Base-by-base conservation (phyloP, 2,329 filamentous ascomycete genomes). In the Mycosphaerella sp. region DNA sequence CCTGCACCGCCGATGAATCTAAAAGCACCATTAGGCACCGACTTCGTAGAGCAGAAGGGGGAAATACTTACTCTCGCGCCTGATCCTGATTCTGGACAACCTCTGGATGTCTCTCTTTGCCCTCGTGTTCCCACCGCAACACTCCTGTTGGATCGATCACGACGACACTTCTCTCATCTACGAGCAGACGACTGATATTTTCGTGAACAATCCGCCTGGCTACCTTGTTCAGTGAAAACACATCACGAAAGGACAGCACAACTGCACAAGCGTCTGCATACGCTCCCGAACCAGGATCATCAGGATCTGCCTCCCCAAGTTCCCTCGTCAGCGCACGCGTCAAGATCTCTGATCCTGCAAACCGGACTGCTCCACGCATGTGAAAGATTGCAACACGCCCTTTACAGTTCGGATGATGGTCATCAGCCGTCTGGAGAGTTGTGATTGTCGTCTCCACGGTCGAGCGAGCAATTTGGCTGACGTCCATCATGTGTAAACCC, bases 401-500 rank as follows among this genome's bases (percentile, higher is more conserved):
- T 3, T 50, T 32, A 41, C 55, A 55, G 31, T 57, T 50, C 0
- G 45, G 45, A 32, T 58, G 50, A 12, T 57, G 50, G 9, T 55
- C 44, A 23, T 54, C 53, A 10, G 50, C 36, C 1, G 60, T 48
- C 5, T 55, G 50, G 2, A 63, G 14, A 2, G 45, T 58, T 26
- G 58, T 58, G 14, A 63, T 57, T 3, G 42, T 48, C 4, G 60
- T 61, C 6, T 54, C 54, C 3, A 61, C 59, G 12, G 59, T 63
- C 2, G 61, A 61, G 39, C 61, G 51, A 14, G 61, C 61, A 38
- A 63, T 58, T 12, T 62, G 61, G 26, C 58, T 60, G 29, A 60
- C 55, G 29, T 63, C 61, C 61, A 63, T 63, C 57, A 63, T 60
- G 31, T 62, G 59, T 2, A 63, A 53, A 11, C 61, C 61, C 61